Evolutionary conservation across 2,329 filamentous ascomycete genomes (phyloP).

Genomic region (Curvularia verruculosa): DNA sequence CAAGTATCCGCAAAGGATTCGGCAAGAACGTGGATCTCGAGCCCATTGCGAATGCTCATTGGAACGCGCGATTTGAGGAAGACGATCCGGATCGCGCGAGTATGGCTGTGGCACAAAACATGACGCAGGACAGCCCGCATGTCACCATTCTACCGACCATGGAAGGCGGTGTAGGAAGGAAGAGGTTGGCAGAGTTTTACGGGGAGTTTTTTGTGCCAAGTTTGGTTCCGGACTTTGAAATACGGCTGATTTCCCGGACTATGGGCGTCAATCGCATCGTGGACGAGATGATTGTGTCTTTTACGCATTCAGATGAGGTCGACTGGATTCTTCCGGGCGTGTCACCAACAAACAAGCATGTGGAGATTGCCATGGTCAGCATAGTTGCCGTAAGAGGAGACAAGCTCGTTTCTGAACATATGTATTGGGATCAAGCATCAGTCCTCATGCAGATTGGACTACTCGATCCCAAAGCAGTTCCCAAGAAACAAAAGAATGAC

Average conservation of each 20-base stretch:
- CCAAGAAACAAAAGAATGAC: constrained; percentile 48
- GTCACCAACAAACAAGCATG: constrained; percentile 60
- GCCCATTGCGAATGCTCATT: constrained; percentile 40
- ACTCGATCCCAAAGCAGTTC: constrained; percentile 61
- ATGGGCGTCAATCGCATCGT: constrained; percentile 63
- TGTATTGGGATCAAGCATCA: constrained; percentile 66
- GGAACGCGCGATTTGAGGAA: constrained; percentile 44
- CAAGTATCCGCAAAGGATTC: constrained; percentile 45
- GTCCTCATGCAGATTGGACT: constrained; percentile 63
- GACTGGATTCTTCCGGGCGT: constrained; percentile 65
- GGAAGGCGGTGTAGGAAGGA: constrained; percentile 52
- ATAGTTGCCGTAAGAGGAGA: constrained; percentile 61
- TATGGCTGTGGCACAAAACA: constrained; percentile 38
- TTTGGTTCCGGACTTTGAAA: constrained; percentile 60
- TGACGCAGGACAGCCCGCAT: constrained; percentile 45
- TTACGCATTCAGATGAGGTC: constrained; percentile 62
- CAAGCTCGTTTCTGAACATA: constrained; percentile 61
- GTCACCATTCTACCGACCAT: constrained; percentile 51
- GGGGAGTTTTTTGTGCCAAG: constrained; percentile 61
- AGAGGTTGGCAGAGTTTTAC: constrained; percentile 59
- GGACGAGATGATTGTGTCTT: constrained; percentile 63
- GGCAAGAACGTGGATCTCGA: constrained; percentile 47
- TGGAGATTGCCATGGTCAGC: constrained; percentile 63
- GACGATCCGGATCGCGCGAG: constrained; percentile 40
- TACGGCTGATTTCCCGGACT: constrained; percentile 62